Evolutionary conservation across 1,139 yeast genomes (phyloP).

Genomic region (Blastobotrys elegans): DNA sequence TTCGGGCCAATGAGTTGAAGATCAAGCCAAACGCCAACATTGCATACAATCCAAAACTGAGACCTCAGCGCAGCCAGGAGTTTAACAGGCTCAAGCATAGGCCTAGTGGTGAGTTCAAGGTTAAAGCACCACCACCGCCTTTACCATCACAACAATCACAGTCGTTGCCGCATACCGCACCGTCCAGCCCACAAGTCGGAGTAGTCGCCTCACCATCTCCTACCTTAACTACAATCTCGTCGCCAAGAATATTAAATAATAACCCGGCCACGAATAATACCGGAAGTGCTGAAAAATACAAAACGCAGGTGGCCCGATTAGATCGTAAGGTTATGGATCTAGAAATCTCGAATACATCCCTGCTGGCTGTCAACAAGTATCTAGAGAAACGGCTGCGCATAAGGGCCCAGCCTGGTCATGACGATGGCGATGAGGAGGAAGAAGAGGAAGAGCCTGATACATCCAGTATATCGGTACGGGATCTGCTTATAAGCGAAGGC

Average conservation of each 20-base stretch:
- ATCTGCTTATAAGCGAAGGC: constrained; percentile 8
- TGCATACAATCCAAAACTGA: constrained; percentile 2
- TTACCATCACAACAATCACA: background rate
- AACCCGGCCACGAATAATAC: background rate
- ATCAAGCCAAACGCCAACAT: constrained; percentile 7
- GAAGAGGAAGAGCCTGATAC: constrained; percentile 8
- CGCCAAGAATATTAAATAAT: background rate
- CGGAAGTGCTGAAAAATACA: background rate
- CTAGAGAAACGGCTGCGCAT: constrained; percentile 25
- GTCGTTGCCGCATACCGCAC: background rate
- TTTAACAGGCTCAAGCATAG: background rate
- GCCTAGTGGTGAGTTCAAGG: constrained; percentile 7
- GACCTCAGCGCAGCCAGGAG: constrained; percentile 3
- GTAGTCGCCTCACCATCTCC: background rate
- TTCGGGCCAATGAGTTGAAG: constrained; percentile 10
- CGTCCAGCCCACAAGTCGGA: background rate
- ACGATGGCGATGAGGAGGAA: constrained; percentile 13
- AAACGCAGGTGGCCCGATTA: constrained; percentile 20
- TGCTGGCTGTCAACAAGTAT: constrained; percentile 28
- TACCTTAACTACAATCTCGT: background rate
- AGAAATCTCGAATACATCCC: constrained; percentile 30
- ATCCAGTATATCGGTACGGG: constrained; percentile 1
- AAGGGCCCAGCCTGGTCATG: constrained; percentile 15
- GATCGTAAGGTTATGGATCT: constrained; percentile 29
- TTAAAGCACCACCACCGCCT: background rate